These are phyloP conservation scores for Talaromyces islandicus DNA, from an alignment of 2,329 filamentous ascomycete genomes.

Conservation along the genomic window DNA sequence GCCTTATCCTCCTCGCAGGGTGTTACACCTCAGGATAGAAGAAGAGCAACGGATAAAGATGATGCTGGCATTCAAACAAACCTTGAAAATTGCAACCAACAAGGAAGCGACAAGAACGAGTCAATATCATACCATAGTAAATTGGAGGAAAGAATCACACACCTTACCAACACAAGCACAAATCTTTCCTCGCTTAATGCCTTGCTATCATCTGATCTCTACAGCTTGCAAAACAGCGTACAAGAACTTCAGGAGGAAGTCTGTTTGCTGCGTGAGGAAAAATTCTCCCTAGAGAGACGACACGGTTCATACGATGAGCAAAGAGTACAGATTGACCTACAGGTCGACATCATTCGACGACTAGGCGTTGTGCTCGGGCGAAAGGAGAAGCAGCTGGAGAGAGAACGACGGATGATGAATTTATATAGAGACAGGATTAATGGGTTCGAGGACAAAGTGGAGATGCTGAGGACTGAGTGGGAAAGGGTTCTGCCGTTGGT, in stretches of 20 bases:
- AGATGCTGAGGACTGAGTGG: constrained; percentile 1
- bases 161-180: background rate
- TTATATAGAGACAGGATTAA: background rate
- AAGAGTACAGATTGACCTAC: background rate
- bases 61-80: background rate
- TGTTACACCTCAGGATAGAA: background rate
- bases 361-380: background rate
- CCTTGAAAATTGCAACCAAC: background rate
- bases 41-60: background rate
- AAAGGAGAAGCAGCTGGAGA: constrained; percentile 3
- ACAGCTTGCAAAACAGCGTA: constrained; percentile 1
- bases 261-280: background rate
- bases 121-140: background rate
- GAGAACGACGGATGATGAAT: background rate
- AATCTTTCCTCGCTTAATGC: background rate
- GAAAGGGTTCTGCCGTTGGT: background rate
- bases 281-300: background rate
- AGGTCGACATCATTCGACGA: constrained; percentile 3
- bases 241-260: background rate
- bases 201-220: constrained; percentile 1
- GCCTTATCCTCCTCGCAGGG: background rate
- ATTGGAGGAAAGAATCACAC: background rate
- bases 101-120: background rate
- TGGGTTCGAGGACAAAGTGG: background rate
- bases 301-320: background rate